Evolutionary conservation across 108 stramenopile species (phyloP), one percentile per base, ranked within the genome.

Genomic region (Cyclotella sp.): DNA sequence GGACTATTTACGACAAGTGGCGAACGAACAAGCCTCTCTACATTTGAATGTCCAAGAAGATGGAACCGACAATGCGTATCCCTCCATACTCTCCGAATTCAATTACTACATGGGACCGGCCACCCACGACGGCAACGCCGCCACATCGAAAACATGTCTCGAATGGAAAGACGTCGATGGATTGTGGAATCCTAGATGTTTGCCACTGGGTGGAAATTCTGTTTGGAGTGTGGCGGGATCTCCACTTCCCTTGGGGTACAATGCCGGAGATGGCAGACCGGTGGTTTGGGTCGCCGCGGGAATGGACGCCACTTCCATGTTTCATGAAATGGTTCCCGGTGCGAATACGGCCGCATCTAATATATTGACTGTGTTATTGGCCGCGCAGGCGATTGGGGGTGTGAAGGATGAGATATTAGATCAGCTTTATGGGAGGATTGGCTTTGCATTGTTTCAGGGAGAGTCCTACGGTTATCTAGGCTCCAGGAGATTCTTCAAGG

Each of bases 81-180:
- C 84, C 45, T 70, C 84, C 15, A 84, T 95, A 39, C 58, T 87
- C 58, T 73, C 89, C 11, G 84, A 89, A 47, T 95, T 95, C 77
- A 90, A 93, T 51, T 91, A 91, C 51, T 95, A 95, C 88, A 95
- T 95, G 94, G 94, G 94, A 43, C 89, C 91, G 4, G 44, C 55
- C 24, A 55, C 28, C 8, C 79, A 89, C 34, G 69, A 68, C 24
- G 88, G 86, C 27, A 73, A 65, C 29, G 73, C 74, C 42, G 44
- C 70, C 58, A 68, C 64, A 12, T 79, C 80, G 15, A 54, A 76
- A 49, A 79, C 80, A 27, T 95, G 94, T 59, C 70, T 95, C 18
- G 63, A 70, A 39, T 95, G 94, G 94, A 84, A 82, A 47, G 90
- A 95, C 78, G 59, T 80, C n/a, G 78, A 86, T 69, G 86, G 69